Evolutionary conservation across 179 eudicot species (phyloP).

Genomic region (Gypsophila paniculata): DNA sequence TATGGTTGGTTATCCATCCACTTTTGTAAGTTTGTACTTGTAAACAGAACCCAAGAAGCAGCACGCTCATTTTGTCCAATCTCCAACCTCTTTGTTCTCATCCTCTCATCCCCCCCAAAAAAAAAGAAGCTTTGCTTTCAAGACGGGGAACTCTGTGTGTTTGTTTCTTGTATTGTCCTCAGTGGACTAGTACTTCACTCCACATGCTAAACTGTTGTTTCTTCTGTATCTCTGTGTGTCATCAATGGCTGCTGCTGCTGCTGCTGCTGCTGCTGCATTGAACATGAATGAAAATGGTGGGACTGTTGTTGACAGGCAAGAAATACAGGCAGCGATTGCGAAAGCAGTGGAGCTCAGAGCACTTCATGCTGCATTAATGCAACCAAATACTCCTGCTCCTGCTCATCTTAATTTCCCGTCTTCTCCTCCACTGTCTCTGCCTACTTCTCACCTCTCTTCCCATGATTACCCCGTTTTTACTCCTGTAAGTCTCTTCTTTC

Average conservation of each 20-base stretch:
- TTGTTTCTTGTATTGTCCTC: neutral
- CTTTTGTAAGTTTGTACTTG: neutral
- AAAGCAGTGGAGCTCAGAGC: constrained; percentile 85
- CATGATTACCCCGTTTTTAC: constrained; percentile 92
- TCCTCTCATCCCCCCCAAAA: constrained; percentile 3
- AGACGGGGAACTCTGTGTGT: constrained; percentile 8
- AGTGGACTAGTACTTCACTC: neutral
- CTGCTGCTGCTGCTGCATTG: constrained; percentile 3
- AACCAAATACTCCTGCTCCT: constrained; percentile 52
- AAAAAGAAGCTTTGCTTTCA: no score
- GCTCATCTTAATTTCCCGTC: constrained; percentile 36
- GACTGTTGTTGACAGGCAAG: constrained; percentile 43
- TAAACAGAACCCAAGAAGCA: constrained; percentile 10
- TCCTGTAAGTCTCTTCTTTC: constrained; percentile 51
- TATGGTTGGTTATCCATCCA: constrained; percentile 29
- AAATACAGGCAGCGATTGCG: constrained; percentile 67
- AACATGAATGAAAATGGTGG: constrained; percentile 19
- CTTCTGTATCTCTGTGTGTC: neutral
- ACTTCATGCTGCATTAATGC: constrained; percentile 67
- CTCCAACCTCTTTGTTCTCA: constrained; percentile 6
- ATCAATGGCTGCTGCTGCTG: constrained; percentile 34
- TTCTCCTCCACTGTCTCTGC: constrained; percentile 30
- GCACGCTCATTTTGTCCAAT: constrained; percentile 19
- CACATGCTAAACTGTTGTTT: constrained; percentile 14
- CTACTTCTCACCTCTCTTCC: constrained; percentile 50